A percentile compares a stretch with the other conserved stretches of the same genome.
Conservation (phyloP, 2,329 filamentous ascomycete genomes). For the Leptographium wingfieldii region DNA sequence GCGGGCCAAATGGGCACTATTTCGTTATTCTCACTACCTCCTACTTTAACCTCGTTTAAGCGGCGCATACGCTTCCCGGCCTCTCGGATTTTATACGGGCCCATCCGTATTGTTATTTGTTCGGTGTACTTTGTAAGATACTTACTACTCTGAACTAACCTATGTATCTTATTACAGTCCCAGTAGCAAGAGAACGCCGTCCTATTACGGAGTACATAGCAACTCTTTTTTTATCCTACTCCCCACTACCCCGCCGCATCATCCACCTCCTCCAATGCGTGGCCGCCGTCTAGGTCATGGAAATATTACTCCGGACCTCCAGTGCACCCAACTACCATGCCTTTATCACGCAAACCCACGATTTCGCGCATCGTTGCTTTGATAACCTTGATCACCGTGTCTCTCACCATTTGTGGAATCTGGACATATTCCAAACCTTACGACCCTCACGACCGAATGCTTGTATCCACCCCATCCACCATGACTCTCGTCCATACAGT, state of each 20-base stretch:
- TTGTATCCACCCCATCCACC: background rate
- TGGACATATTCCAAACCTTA: background rate
- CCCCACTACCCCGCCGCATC: background rate
- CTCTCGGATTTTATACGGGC: too few relatives aligned
- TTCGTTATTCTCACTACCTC: too few relatives aligned
- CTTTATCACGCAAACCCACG: background rate
- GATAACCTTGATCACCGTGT: background rate
- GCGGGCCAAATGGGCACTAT: too few relatives aligned
- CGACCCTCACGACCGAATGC: background rate
- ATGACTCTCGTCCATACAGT: constrained; percentile 3
- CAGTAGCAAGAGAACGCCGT: too few relatives aligned
- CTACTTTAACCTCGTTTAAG: too few relatives aligned
- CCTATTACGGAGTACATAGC: too few relatives aligned
- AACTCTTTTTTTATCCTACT: background rate
- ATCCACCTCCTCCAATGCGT: background rate
- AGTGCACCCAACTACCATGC: background rate
- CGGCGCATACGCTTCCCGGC: too few relatives aligned
- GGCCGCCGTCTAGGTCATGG: background rate
- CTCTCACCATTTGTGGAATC: background rate
- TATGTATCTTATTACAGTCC: too few relatives aligned
- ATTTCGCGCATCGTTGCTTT: background rate
- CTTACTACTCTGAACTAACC: too few relatives aligned
- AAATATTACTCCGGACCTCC: background rate
- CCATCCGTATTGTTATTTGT: too few relatives aligned
- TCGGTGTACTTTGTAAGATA: too few relatives aligned